A percentile compares a stretch with the other conserved stretches of the same genome.
Evolutionary conservation across 2,329 filamentous ascomycete genomes (phyloP).

Genomic region (Claviceps monticola): DNA sequence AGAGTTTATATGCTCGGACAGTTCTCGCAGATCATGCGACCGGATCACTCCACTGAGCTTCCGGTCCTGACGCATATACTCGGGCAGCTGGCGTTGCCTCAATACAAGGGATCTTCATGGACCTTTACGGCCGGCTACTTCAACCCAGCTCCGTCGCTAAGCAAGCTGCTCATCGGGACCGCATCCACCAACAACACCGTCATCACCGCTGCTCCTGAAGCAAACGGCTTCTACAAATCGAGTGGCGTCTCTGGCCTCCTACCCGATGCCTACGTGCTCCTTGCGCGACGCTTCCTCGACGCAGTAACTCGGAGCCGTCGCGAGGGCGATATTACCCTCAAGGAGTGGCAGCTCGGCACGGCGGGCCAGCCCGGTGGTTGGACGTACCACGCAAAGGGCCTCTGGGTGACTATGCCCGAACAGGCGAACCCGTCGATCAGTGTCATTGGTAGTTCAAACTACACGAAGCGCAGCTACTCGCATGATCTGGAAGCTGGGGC

Average conservation of each 20-base stretch:
- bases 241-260: slow-evolving; percentile 80
- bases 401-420: slow-evolving; percentile 70
- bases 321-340: slow-evolving; percentile 51
- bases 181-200: slow-evolving; percentile 61
- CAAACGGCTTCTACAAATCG: slow-evolving; percentile 89
- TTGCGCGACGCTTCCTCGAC: slow-evolving; percentile 69
- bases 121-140: slow-evolving; percentile 98
- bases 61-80: slow-evolving; percentile 67
- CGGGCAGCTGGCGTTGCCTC: slow-evolving; percentile 46
- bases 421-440: slow-evolving; percentile 59
- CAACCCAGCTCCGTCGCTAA: slow-evolving; percentile 81
- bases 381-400: slow-evolving; percentile 96
- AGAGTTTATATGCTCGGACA: slow-evolving; percentile 78
- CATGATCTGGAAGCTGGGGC: slow-evolving; percentile 85
- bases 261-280: slow-evolving; percentile 80
- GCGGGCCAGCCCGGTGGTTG: slow-evolving; percentile 73
- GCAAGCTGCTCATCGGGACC: slow-evolving; percentile 63
- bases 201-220: slow-evolving; percentile 81
- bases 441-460: slow-evolving; percentile 85
- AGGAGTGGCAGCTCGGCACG: slow-evolving; percentile 77
- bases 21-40: slow-evolving; percentile 69
- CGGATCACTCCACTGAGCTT: slow-evolving; percentile 77
- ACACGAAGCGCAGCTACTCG: slow-evolving; percentile 85
- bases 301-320: slow-evolving; percentile 32
- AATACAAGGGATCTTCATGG: slow-evolving; percentile 63